These are phyloP conservation scores for Pneumocystis jirovecii DNA, from an alignment of 1,139 yeast genomes.

Conservation along the genomic window DNA sequence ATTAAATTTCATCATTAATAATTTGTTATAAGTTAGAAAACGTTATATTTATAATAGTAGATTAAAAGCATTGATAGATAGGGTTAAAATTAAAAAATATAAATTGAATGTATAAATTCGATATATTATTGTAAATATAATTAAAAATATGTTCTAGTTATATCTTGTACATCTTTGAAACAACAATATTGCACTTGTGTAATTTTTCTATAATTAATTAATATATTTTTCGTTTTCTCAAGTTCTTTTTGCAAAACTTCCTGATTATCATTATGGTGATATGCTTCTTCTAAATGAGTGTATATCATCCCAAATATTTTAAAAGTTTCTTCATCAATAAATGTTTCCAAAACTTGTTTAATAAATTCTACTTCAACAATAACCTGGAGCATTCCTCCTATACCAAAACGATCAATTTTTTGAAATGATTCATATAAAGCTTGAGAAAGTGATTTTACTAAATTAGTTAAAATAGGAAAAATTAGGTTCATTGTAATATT, in stretches of 20 bases:
- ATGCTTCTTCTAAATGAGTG: neutral
- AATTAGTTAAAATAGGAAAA: conserved; percentile 30
- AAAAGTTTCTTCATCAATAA: neutral
- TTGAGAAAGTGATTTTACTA: conserved; percentile 33
- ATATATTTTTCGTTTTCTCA: neutral
- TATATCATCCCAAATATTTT: neutral
- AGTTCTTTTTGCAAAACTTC: neutral
- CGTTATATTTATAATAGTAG: neutral
- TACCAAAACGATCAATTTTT: conserved; percentile 22
- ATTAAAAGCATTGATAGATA: neutral
- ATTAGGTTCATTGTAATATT: conserved; percentile 35
- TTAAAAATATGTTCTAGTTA: neutral
- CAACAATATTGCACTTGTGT: neutral
- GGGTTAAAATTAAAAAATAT: neutral
- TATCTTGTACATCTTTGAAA: neutral
- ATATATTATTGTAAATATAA: neutral
- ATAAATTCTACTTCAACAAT: conserved; percentile 29
- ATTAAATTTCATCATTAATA: too few species aligned
- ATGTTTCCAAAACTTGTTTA: neutral
- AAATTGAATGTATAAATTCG: neutral
- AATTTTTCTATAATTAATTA: neutral
- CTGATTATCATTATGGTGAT: neutral
- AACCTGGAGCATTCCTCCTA: conserved; percentile 27
- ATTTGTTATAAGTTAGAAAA: too few species aligned
- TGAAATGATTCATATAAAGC: conserved; percentile 33